Base-by-base conservation (phyloP, 2,329 filamentous ascomycete species). In the Penicillium sp. region DNA sequence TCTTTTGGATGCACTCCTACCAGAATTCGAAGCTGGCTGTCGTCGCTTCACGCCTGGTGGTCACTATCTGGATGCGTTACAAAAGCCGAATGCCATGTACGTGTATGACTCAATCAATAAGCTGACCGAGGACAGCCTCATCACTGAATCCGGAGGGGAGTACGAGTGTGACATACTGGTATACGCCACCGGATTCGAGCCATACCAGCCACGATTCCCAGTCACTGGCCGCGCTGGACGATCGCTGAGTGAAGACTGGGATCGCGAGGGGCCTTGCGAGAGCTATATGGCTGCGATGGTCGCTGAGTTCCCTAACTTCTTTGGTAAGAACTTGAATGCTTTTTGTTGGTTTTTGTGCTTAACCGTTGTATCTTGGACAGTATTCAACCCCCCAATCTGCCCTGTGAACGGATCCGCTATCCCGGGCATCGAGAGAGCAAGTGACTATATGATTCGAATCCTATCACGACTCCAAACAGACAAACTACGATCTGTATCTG, bases 251-350 rank as follows among this genome's bases (percentile, higher is more conserved):
- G 21, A 21, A 29, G 55, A 57, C 2, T 57, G 55, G 55, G 50
- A 54, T 42, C 50, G 42, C 7, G 41, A 54, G 8, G 55, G 55
- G 12, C 55, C 55, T 9, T 57, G 55, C 21, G 55, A 57, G 42
- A 57, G 55, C 9, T 57, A 57, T 25, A 57, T 57, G 55, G 49
- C 55, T 15, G 55, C 55, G 27, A 57, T 57, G 55, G 55, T 54
- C 13, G 50, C 55, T 10, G 55, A 45, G 23, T 57, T 54, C 13
- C 55, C 55, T 12, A 57, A 57, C 27, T n/a, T 57, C 4, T 57
- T 57, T 17, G 55, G 55, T 57, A 21, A 54, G 42, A 9, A 49
- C 6, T 1, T 6, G 3, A 17, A 21, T 17, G 4, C 3, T 1
- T 12, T 53, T 33, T 23, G 29, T 43, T 27, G 9, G 7, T 17